Evolutionary conservation across 169 alveolate species (phyloP), one percentile per base, ranked within the genome.

Genomic region (Theileria parva): DNA sequence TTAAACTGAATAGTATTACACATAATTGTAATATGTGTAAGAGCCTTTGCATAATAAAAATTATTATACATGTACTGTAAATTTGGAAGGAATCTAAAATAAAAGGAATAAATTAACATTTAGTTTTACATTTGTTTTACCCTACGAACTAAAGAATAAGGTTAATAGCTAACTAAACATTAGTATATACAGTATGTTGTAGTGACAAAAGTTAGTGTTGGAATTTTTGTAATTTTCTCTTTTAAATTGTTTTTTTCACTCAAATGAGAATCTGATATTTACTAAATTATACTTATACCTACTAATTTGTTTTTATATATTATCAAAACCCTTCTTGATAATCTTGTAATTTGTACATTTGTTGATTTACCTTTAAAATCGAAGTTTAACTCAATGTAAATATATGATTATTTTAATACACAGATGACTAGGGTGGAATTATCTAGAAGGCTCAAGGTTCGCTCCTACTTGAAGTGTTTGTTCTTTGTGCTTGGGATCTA

Each of bases 401-500:
- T 59, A 28, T 59, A 59, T 59, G 0, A 59, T 59, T 25, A 27
- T 25, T 59, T 28, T 59, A 59, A 59, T 9, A 9, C 34, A 3
- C 55, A 66, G 21, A 66, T 66, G 74, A 66, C 32, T 7, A 44
- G 74, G 74, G 59, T 37, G 30, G 34, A 23, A 27, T 12, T 66
- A 30, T 27, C 51, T 66, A 37, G 64, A 66, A 44, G 74, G 51
- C 74, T 44, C 21, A 71, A 59, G 55, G 28, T 44, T 28, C 55
- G 55, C 2, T 27, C 79, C 48, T 39, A 32, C 53, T 57, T 59
- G 19, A 73, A 57, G 44, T 37, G 74, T 28, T 21, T 73, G 37
- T 15, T 39, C 51, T 17, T 60, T 7, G 71, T 73, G 12, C 23
- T 27, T 44, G 93, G 93, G 27, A 88, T 88, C 61, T 88, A 88